Evolutionary conservation across 495 filamentous ascomycete genomes (phyloP), one percentile per base, ranked within the genome.

Genomic region (Usnea hakonensis): DNA sequence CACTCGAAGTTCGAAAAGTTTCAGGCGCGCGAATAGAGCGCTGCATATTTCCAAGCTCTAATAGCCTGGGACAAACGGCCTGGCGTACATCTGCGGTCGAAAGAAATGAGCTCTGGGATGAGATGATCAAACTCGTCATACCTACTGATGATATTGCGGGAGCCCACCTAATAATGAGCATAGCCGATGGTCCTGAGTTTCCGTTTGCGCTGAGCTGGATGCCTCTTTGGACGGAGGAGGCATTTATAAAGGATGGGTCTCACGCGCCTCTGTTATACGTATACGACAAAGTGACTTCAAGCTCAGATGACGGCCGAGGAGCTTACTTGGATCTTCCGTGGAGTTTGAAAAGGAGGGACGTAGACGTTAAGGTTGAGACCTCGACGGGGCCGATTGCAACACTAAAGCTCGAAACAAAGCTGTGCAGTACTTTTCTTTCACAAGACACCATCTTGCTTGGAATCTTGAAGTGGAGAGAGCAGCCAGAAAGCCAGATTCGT

Each of bases 381-480:
- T 81, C 90, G 11, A 90, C 86, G 6, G 89, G 88, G 1, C 88
- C 90, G 14, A 71, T 87, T 60, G 89, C 93, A 19, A 85, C 84
- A 46, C 71, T 99, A 40, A 85, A 83, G 44, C 74, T 96, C 3
- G 84, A 91, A 61, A 97, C 91, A 1, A 92, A 92, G 69, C 83
- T 99, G 17, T 96, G 93, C 79, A 97, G 94, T 74, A 99, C 95
- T 0, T 83, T 86, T 64, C 96, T 96, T 72, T 96, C 91, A 0
- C 94, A 99, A 65, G 92, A 99, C 72, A 89, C 92, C 66, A 85
- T 88, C 36, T 81, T 99, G 17, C 76, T 97, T 44, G 87, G 88
- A 26, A 77, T 99, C 28, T 69, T 97, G 21, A 89, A 87, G 62
- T 97, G 95, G 93, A 89, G 84, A 65, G 85, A 91, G 21, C 82